A percentile compares a stretch with the other conserved stretches of the same genome.
Evolutionary conservation across 2,329 filamentous ascomycete genomes (phyloP).

Genomic region (Aspergillus sp.): DNA sequence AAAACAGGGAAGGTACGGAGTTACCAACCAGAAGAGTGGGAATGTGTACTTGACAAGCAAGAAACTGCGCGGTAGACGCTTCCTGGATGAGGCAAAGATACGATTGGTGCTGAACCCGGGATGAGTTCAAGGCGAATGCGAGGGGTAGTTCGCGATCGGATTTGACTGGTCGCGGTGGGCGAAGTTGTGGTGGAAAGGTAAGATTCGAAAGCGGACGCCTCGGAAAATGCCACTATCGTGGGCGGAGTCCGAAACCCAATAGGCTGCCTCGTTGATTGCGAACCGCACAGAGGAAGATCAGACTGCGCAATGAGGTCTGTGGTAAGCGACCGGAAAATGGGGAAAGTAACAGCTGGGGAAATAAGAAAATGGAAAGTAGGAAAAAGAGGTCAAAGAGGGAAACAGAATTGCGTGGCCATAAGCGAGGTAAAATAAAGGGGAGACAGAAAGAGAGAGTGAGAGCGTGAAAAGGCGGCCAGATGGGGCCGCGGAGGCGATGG

Average conservation of each 20-base stretch:
- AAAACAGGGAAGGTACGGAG: neutral
- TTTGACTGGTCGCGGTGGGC: conserved; percentile 9
- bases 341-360: neutral
- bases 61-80: neutral
- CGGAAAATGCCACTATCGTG: conserved; percentile 25
- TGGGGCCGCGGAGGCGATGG: conserved; percentile 20
- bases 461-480: conserved; percentile 10
- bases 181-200: conserved; percentile 16
- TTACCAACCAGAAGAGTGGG: neutral
- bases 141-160: conserved; percentile 15
- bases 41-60: neutral
- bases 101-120: conserved; percentile 1
- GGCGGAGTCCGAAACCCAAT: conserved; percentile 23
- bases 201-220: conserved; percentile 23
- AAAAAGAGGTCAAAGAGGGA: conserved; percentile 8
- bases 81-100: neutral
- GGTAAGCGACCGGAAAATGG: conserved; percentile 17
- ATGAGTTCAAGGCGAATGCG: conserved; percentile 5
- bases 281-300: conserved; percentile 19
- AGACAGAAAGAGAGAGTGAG: conserved; percentile 2
- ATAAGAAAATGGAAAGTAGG: conserved; percentile 4
- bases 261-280: conserved; percentile 20
- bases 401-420: conserved; percentile 23
- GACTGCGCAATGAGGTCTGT: conserved; percentile 17
- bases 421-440: conserved; percentile 20